Evolutionary conservation across 768 basidiomycete species (phyloP).

Genomic region (Agaricus subrufescens): DNA sequence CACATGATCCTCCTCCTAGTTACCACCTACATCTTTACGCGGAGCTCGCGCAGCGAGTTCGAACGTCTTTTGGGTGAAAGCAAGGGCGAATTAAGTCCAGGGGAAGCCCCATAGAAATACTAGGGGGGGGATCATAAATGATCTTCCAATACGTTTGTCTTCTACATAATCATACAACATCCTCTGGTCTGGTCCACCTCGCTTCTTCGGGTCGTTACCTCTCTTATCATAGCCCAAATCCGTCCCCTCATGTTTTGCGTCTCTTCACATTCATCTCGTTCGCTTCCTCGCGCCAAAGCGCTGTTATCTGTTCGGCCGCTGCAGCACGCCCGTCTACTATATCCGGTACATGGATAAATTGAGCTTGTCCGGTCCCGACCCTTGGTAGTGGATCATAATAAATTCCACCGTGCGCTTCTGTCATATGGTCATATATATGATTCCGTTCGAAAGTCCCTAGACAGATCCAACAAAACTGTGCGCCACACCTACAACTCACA

Average conservation of each 20-base stretch:
- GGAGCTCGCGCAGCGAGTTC: no score
- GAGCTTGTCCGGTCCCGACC: not conserved
- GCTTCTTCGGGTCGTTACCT: not conserved
- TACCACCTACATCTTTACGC: no score
- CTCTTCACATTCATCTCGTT: not conserved
- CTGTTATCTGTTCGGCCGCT: conserved; percentile 5
- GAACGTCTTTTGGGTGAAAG: no score
- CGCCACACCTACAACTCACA: conserved; percentile 44
- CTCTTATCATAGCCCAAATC: not conserved
- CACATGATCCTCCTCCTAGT: no score
- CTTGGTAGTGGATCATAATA: not conserved
- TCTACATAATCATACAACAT: no score
- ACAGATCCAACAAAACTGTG: conserved; percentile 28
- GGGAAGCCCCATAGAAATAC: no score
- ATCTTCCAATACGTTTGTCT: no score
- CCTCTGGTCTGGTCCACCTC: not conserved
- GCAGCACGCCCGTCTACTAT: conserved; percentile 5
- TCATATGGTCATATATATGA: conserved; percentile 12
- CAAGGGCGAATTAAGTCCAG: no score
- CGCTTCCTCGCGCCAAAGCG: not conserved
- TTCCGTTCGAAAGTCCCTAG: conserved; percentile 6
- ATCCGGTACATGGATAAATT: not conserved
- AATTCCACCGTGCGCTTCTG: conserved; percentile 8
- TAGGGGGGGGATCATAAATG: no score
- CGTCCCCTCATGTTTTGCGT: no score